Conservation (phyloP, 306 rosid species). For the Medicago arabica region DNA sequence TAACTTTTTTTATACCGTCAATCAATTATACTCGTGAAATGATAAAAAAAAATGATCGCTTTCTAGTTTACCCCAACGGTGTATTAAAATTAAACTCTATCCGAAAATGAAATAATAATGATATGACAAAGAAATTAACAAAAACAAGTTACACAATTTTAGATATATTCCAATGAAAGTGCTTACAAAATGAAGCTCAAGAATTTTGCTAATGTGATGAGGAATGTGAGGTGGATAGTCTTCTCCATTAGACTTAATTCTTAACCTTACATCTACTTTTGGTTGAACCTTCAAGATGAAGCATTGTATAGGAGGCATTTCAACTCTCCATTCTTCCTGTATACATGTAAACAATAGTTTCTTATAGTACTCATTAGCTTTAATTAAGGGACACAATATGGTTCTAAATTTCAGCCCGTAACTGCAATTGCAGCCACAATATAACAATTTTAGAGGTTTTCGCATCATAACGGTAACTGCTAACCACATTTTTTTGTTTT, state of each 20-base stretch:
- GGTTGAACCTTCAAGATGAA: conserved; percentile 48
- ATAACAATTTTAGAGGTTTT: no score
- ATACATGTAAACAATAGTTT: background rate
- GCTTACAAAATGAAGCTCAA: conserved; percentile 59
- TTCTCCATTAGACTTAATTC: conserved; percentile 56
- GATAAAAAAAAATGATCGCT: no score
- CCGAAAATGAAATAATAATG: no score
- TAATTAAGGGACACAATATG: no score
- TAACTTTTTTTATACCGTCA: no score
- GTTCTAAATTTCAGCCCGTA: no score
- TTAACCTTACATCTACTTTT: conserved; percentile 43
- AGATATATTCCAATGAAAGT: background rate
- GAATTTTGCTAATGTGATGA: conserved; percentile 47
- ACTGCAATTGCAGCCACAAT: no score
- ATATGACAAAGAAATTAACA: background rate
- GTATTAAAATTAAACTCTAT: no score
- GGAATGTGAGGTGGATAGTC: conserved; percentile 59
- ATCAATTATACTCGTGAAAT: no score
- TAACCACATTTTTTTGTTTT: no score
- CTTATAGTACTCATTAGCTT: no score
- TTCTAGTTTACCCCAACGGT: no score
- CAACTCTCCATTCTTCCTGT: conserved; percentile 65
- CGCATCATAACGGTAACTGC: background rate
- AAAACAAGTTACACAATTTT: conserved; percentile 1
- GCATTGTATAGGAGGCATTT: conserved; percentile 46